Conservation (phyloP, 148 eudicot genomes). For the Fagopyrum esculentum region DNA sequence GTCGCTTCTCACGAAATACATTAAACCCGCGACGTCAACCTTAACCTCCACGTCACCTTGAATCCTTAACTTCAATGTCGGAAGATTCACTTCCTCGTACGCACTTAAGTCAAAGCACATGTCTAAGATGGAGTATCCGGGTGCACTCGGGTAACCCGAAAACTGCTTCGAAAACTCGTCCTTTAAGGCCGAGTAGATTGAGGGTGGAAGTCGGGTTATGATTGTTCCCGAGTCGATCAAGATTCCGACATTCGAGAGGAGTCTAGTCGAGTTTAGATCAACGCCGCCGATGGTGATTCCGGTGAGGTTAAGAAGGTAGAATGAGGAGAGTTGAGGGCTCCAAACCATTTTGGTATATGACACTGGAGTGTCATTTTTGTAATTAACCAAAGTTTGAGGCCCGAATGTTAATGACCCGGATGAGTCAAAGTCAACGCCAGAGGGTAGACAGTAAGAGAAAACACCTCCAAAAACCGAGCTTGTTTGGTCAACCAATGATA, state of each 20-base stretch:
- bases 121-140: conserved; percentile 61
- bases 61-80: not conserved
- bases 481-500: conserved; percentile 26
- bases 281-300: conserved; percentile 69
- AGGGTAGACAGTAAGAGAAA: conserved; percentile 62
- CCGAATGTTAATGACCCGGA: conserved; percentile 50
- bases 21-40: conserved; percentile 18
- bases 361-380: conserved; percentile 51
- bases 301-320: conserved; percentile 53
- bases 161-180: conserved; percentile 70
- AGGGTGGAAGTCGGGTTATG: conserved; percentile 59
- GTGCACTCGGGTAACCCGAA: conserved; percentile 50
- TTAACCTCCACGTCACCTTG: not conserved
- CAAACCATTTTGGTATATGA: conserved; percentile 51
- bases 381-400: conserved; percentile 25
- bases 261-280: conserved; percentile 27
- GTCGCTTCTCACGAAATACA: conserved; percentile 59
- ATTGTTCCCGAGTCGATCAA: conserved; percentile 87
- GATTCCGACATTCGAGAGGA: conserved; percentile 52
- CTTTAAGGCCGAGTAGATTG: conserved; percentile 47
- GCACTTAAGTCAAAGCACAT: conserved; percentile 8
- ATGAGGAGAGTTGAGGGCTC: conserved; percentile 51
- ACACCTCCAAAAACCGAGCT: conserved; percentile 53
- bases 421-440: conserved; percentile 71
- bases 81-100: conserved; percentile 2